Evolutionary conservation across 2,329 filamentous ascomycete genomes (phyloP), one percentile per base, ranked within the genome.

Genomic region (Fusarium scirpi): DNA sequence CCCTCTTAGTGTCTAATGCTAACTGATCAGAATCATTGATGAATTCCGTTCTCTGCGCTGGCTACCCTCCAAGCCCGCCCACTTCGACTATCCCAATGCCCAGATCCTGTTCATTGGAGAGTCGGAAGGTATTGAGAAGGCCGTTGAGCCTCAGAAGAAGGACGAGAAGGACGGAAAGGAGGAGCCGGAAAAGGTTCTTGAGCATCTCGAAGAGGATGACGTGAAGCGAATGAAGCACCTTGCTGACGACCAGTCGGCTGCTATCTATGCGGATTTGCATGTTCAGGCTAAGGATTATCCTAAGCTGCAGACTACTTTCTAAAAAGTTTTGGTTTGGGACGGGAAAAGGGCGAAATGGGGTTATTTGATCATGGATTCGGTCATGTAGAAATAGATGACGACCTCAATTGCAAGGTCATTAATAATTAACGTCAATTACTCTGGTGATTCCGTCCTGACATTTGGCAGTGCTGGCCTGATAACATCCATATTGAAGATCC

Each of bases 71-170:
- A 84, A 90, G 70, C 92, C 94, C 0, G 88, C 91, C 62, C 89
- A 94, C 71, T 83, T 97, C 5, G 86, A 95, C 73, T 93, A 92
- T 76, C 85, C 85, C 34, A 92, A 93, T 70, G 87, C 91, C 0
- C 93, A 97, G 76, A 86, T 97, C 57, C 81, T 97, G 12, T 85
- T 97, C 60, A 90, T 97, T 46, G 94, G 94, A 9, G 89, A 93
- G 73, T 86, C 86, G 2, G 82, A 87, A 1, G 86, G 87, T 4
- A 75, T 88, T 9, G 82, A 84, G 6, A 87, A 87, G 64, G 90
- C 89, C 0, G 81, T 88, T 0, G 85, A 90, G 72, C 81, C 82
- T 2, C 70, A 71, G 54, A 66, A 75, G 41, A 48, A 69, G 25
- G 72, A 74, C 3, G 44, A 70, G n/a, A 62, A 73, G 18, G 24